Percentiles rank a stretch among this genome's conserved stretches.
Evolutionary conservation across 1,284 basidiomycete species (phyloP).

Genomic region (Fomitopsis pinicola): DNA sequence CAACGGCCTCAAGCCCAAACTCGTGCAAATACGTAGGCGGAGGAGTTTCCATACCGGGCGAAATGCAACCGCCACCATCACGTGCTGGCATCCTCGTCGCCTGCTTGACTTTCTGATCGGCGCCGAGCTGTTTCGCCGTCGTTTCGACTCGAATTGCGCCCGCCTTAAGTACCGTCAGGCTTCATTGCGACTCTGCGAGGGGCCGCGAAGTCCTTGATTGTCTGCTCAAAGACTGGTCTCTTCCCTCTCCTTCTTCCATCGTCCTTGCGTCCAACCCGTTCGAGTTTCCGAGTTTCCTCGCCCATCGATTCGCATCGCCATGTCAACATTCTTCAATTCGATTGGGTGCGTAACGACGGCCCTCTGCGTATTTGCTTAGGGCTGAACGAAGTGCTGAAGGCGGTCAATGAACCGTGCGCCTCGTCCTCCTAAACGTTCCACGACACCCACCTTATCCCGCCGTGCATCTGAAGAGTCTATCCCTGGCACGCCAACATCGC

Average conservation of each 20-base stretch:
- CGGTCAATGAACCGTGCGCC: slow-evolving; percentile 69
- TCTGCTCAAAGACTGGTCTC: neutral
- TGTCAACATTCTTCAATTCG: slow-evolving; percentile 74
- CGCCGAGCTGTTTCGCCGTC: neutral
- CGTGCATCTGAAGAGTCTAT: slow-evolving; percentile 44
- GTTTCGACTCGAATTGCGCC: neutral
- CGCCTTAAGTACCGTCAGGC: neutral
- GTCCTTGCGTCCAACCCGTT: neutral
- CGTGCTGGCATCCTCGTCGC: neutral
- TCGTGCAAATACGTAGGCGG: slow-evolving; percentile 19
- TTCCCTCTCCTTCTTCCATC: neutral
- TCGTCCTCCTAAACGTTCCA: slow-evolving; percentile 57
- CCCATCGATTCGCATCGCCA: slow-evolving; percentile 21
- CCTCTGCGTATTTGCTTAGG: neutral
- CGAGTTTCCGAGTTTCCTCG: neutral
- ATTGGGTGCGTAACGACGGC: slow-evolving; percentile 46
- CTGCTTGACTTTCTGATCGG: too few species aligned
- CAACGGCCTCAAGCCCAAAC: slow-evolving; percentile 24
- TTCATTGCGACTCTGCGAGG: too few species aligned
- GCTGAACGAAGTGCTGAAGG: slow-evolving; percentile 28
- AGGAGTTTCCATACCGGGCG: neutral
- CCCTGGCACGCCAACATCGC: slow-evolving; percentile 36
- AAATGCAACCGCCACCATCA: neutral
- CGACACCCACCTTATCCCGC: slow-evolving; percentile 66
- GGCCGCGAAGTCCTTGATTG: neutral